Percentiles rank a stretch among this genome's conserved stretches.
phyloP scores from a whole-genome alignment of 441 rosid genomes.

The Aleurites moluccanus region DNA sequence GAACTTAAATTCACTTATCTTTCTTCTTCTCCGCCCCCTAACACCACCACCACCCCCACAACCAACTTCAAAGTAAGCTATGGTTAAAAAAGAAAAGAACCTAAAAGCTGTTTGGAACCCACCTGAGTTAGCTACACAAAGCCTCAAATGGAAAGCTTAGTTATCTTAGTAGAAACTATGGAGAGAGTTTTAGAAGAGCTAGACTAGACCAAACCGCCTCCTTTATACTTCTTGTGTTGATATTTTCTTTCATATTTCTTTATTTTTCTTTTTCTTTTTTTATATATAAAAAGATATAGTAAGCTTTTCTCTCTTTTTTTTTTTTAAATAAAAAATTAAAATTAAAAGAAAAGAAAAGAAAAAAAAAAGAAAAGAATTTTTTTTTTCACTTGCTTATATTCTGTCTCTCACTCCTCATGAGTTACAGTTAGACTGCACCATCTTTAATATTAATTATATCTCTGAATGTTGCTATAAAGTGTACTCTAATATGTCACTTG shows the following conservation, averaged over 20 bases:
- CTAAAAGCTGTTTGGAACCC: neutral
- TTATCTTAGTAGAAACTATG: conserved; percentile 17
- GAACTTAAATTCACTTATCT: conserved; percentile 6
- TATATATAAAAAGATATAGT: neutral
- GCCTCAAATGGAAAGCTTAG: conserved; percentile 1
- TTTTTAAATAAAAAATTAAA: no score
- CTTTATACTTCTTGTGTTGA: conserved; percentile 54
- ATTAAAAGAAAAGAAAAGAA: no score
- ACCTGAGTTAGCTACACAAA: conserved; percentile 10
- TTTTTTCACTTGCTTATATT: conserved; percentile 31
- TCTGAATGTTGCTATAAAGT: conserved; percentile 30
- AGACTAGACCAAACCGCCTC: conserved; percentile 44
- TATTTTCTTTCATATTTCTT: conserved; percentile 19
- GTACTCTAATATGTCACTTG: conserved; percentile 25
- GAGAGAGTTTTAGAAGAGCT: conserved; percentile 50
- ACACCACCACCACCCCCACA: conserved; percentile 32
- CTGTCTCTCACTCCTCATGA: conserved; percentile 12
- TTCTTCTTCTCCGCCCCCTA: conserved; percentile 22
- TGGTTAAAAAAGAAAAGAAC: no score
- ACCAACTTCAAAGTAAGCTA: no score
- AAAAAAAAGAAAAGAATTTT: neutral
- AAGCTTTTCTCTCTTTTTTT: conserved; percentile 33
- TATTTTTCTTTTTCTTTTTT: conserved; percentile 29
- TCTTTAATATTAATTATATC: conserved; percentile 29
- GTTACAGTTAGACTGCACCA: conserved; percentile 43